These are phyloP conservation scores for Boletus sp. DNA, from an alignment of 1,284 basidiomycete species.

Conservation along the genomic window DNA sequence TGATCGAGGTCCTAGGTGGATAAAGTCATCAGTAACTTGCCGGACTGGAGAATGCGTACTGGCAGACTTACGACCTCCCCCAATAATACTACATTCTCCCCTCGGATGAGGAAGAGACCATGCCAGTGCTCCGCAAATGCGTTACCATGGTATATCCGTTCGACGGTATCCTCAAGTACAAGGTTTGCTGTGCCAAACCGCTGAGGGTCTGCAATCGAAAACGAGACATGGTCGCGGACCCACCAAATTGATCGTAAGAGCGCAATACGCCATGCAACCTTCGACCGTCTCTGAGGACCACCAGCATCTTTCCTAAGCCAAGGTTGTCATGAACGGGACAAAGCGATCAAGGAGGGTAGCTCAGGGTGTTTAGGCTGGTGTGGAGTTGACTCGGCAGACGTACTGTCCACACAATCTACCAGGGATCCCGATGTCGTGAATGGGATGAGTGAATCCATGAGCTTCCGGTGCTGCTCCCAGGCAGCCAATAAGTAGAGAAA, in stretches of 20 bases:
- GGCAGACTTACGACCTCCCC: conserved; percentile 86
- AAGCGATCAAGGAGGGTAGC: conserved; percentile 36
- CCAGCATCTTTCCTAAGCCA: conserved; percentile 91
- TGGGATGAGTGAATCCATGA: conserved; percentile 91
- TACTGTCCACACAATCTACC: conserved; percentile 98
- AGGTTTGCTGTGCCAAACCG: conserved; percentile 69
- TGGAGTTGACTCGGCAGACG: conserved; percentile 65
- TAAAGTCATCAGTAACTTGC: conserved; percentile 7
- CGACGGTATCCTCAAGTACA: conserved; percentile 85
- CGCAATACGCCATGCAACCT: conserved; percentile 95
- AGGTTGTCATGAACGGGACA: conserved; percentile 27
- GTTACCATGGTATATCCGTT: conserved; percentile 80
- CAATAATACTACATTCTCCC: conserved; percentile 96
- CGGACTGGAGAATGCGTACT: conserved; percentile 7
- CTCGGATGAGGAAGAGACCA: conserved; percentile 91
- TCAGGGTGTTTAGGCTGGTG: conserved; percentile 49
- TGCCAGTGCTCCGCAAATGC: conserved; percentile 81
- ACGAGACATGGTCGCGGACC: conserved; percentile 27
- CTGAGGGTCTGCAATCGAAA: conserved; percentile 3
- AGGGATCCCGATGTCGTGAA: conserved; percentile 96
- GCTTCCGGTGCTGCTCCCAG: conserved; percentile 33
- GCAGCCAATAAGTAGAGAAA: conserved; percentile 36
- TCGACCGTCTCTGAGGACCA: conserved; percentile 91
- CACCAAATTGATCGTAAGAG: conserved; percentile 99
- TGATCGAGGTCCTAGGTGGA: conserved; percentile 78